phyloP scores from a whole-genome alignment of 1,284 basidiomycete species.

The Jaminaea rosea region DNA sequence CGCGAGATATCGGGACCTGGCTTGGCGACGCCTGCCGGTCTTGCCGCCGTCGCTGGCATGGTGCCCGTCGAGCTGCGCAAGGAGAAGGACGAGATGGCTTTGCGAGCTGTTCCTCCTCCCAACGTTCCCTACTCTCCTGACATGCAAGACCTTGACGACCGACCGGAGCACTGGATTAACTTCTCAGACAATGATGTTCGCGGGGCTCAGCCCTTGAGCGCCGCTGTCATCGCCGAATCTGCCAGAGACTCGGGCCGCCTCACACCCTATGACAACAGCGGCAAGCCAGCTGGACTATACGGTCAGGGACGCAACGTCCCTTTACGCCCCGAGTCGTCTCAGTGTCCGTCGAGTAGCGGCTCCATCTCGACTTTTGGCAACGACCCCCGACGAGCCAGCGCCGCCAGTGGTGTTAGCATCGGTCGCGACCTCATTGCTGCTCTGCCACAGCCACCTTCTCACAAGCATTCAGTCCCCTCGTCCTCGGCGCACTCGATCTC shows the following conservation, averaged over 20 bases:
- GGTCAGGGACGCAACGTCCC: background rate
- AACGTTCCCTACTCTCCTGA: no score
- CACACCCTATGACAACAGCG: background rate
- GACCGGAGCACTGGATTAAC: conserved; percentile 1
- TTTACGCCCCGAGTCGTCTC: background rate
- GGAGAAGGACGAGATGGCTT: background rate
- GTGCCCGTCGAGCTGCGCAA: background rate
- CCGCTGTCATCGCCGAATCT: background rate
- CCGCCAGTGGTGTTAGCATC: background rate
- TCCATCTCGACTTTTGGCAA: background rate
- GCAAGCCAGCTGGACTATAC: background rate
- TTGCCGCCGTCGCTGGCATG: background rate
- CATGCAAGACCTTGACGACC: no score
- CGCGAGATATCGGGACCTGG: background rate
- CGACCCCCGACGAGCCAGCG: background rate
- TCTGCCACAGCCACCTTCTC: background rate
- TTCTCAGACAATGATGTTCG: background rate
- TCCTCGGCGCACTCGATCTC: background rate
- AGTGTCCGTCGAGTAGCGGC: background rate
- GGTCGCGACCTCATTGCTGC: background rate
- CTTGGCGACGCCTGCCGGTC: background rate
- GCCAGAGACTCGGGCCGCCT: background rate
- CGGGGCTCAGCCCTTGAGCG: background rate
- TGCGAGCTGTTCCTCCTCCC: background rate
- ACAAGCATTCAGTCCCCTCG: background rate